Evolutionary conservation across 495 filamentous ascomycete species (phyloP).

Genomic region (Ascodesmis nigricans): DNA sequence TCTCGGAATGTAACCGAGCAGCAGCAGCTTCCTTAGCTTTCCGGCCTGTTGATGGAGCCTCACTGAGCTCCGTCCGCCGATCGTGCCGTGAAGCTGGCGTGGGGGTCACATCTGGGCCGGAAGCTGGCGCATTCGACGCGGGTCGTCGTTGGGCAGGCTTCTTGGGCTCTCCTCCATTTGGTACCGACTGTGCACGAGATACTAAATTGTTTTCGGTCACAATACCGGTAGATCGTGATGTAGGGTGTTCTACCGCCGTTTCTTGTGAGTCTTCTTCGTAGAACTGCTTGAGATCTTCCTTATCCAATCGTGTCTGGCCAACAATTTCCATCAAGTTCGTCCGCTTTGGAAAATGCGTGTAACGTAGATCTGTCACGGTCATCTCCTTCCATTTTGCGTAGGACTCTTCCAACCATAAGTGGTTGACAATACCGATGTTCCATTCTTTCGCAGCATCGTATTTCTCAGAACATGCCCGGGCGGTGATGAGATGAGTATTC

Average conservation of each 20-base stretch:
- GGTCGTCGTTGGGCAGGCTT: no score
- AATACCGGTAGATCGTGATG: no score
- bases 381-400: constrained; percentile 68
- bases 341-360: constrained; percentile 58
- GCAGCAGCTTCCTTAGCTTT: constrained; percentile 70
- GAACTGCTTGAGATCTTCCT: constrained; percentile 30
- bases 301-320: constrained; percentile 57
- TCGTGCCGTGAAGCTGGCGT: no score
- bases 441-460: constrained; percentile 77
- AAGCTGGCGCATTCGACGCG: no score
- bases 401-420: constrained; percentile 93
- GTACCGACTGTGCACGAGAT: no score
- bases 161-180: no score
- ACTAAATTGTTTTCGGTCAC: no score
- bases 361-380: constrained; percentile 42
- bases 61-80: no score
- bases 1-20: constrained; percentile 44
- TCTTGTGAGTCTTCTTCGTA: constrained; percentile 18
- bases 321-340: constrained; percentile 88
- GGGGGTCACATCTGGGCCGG: no score
- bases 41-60: no score
- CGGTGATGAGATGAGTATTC: constrained; percentile 89
- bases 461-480: constrained; percentile 71
- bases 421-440: constrained; percentile 75
- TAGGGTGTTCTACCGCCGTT: no score